Conservation (phyloP, 2,329 filamentous ascomycete species). For the Xylaria hypoxylon region DNA sequence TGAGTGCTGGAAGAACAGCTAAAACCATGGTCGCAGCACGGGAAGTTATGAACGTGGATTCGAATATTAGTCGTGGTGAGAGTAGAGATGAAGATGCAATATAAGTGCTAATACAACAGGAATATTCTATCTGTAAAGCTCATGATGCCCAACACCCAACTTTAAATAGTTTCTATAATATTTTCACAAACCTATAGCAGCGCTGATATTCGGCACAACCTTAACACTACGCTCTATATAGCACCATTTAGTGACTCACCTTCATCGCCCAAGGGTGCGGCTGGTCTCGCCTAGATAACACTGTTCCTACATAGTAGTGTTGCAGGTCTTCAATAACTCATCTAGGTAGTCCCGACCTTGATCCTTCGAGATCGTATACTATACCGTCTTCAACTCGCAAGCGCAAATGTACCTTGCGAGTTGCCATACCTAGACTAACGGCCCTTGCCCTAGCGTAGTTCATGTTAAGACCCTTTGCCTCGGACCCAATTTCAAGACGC, state of each 20-base stretch:
- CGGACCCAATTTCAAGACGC: too few relatives aligned
- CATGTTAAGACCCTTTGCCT: too few relatives aligned
- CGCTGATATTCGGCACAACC: not conserved
- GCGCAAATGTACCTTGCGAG: too few relatives aligned
- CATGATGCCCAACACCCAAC: not conserved
- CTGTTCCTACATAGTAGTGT: not conserved
- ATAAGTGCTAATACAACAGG: too few relatives aligned
- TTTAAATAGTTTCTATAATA: not conserved
- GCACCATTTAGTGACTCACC: not conserved
- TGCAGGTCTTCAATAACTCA: not conserved
- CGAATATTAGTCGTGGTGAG: too few relatives aligned
- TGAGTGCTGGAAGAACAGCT: slow-evolving; percentile 24
- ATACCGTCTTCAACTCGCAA: too few relatives aligned
- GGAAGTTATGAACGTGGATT: not conserved
- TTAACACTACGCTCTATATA: not conserved
- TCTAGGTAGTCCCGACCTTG: not conserved
- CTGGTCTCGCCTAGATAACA: not conserved
- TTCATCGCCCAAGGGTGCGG: not conserved
- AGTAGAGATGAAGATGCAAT: too few relatives aligned
- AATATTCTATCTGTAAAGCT: not conserved
- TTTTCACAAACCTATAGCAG: not conserved
- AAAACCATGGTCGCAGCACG: slow-evolving; percentile 8
- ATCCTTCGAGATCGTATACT: too few relatives aligned
- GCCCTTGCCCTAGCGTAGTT: too few relatives aligned
- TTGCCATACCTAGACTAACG: too few relatives aligned